Conservation (phyloP, 495 filamentous ascomycete genomes). For the Podospora comata region DNA sequence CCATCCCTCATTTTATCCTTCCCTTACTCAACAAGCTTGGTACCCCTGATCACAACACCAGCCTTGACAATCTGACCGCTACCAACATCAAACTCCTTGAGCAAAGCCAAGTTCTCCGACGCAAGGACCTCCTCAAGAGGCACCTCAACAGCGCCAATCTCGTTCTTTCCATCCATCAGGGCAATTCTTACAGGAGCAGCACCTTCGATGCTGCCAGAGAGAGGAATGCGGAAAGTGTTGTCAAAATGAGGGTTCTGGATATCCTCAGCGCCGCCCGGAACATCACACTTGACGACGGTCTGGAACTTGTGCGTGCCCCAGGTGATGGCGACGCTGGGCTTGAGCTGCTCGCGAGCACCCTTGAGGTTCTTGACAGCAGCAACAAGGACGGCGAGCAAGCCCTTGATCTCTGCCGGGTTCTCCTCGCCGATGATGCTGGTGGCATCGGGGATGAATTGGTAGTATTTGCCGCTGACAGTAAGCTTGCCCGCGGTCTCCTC, state of each 20-base stretch:
- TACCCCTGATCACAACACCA: conserved; percentile 21
- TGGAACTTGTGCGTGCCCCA: conserved; percentile 37
- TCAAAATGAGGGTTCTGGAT: conserved; percentile 45
- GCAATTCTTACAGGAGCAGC: conserved; percentile 31
- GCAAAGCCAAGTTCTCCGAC: conserved; percentile 31
- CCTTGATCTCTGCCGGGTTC: conserved; percentile 27
- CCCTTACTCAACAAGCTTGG: conserved; percentile 12
- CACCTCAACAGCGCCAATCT: conserved; percentile 36
- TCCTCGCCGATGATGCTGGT: conserved; percentile 27
- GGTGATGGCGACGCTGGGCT: conserved; percentile 41
- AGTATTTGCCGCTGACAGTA: conserved; percentile 35
- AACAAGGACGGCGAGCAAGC: conserved; percentile 36
- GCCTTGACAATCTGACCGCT: conserved; percentile 26
- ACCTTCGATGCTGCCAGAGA: conserved; percentile 32
- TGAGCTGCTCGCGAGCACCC: conserved; percentile 36
- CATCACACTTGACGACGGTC: conserved; percentile 37
- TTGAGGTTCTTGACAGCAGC: conserved; percentile 35
- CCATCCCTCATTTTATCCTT: not conserved
- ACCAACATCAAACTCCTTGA: conserved; percentile 37
- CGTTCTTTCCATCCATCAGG: conserved; percentile 36
- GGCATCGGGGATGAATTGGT: conserved; percentile 32
- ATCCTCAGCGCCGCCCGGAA: conserved; percentile 33
- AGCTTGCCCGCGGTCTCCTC: conserved; percentile 31
- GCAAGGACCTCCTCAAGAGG: conserved; percentile 36
- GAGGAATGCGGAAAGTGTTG: conserved; percentile 35